A percentile compares a stretch with the other conserved stretches of the same genome.
These are phyloP conservation scores for Cucumis hystrix DNA, from an alignment of 306 rosid species.

Conservation along the genomic window DNA sequence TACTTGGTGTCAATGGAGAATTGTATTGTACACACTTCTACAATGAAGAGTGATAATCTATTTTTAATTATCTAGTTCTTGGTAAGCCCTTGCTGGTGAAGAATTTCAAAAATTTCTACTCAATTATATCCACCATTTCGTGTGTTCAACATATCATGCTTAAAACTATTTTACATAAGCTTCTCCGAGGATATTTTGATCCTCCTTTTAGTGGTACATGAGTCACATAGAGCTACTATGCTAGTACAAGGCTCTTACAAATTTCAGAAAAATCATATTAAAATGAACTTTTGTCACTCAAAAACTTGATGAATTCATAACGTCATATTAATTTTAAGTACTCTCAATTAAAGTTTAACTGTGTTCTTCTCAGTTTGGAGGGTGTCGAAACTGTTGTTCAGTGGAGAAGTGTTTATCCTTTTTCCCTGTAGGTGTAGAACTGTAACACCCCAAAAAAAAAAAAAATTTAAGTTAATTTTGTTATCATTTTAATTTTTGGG, in stretches of 20 bases:
- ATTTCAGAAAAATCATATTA: not conserved
- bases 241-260: not conserved
- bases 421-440: too few relatives aligned
- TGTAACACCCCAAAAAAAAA: too few relatives aligned
- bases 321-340: too few relatives aligned
- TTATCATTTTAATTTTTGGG: too few relatives aligned
- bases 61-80: not conserved
- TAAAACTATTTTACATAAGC: not conserved
- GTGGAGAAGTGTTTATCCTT: too few relatives aligned
- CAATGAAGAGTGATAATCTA: not conserved
- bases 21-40: not conserved
- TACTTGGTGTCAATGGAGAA: not conserved
- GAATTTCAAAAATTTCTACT: not conserved
- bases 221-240: not conserved
- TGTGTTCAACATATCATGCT: not conserved
- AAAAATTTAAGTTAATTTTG: too few relatives aligned
- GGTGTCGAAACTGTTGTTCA: too few relatives aligned
- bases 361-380: too few relatives aligned
- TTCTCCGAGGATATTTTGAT: not conserved
- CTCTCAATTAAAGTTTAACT: too few relatives aligned
- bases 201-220: not conserved
- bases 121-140: not conserved
- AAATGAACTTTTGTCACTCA: too few relatives aligned
- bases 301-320: too few relatives aligned
- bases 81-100: not conserved